Base-by-base conservation (phyloP, 225 moss, liverwort and hornwort species). In the Marchantia paleacea region DNA sequence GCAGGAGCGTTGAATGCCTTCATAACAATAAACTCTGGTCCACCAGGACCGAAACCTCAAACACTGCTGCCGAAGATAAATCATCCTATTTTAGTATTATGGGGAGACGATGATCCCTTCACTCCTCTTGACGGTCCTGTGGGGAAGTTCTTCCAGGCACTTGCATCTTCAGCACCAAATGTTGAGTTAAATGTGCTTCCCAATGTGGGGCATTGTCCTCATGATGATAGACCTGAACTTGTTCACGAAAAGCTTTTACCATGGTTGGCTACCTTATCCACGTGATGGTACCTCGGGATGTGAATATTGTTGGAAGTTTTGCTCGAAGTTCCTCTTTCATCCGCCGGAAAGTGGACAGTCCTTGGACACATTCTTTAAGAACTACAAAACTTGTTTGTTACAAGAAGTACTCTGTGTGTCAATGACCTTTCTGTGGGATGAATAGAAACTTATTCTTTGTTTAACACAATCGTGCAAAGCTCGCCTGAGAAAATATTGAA, bases 51-150 rank as follows among this genome's bases (percentile, higher is more conserved):
- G 22, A 91, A 97, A 78, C 97, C 97, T 16, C 83, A 88, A 69
- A 82, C 85, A 47, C 82, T 97, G 11, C 79, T 91, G 62, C 92
- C 96, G 11, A 80, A 82, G 75, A 88, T 96, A 28, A 54, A 74
- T 58, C 85, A 80, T 62, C 97, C 97, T 67, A 86, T 95, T 25
- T 88, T 97, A 6, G 89, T 97, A 78, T 80, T 97, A 29, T 97
- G 97, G 97, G 97, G 97, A 7, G 93, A 97, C 26, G 83, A 91
- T 72, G 97, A 97, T 68, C 91, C 93, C 49, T 97, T 97, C 84
- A 97, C 97, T 51, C 95, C 97, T 69, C 85, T 97, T 72, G 65
- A 97, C 78, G 97, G 95, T 3, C 95, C 97, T 9, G 90, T 97
- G 53, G 97, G 97, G 26, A 95, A 92, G 55, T 90, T 87, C 69